Base-by-base conservation (phyloP, 2,329 filamentous ascomycete species). In the Xylariaceae sp. region DNA sequence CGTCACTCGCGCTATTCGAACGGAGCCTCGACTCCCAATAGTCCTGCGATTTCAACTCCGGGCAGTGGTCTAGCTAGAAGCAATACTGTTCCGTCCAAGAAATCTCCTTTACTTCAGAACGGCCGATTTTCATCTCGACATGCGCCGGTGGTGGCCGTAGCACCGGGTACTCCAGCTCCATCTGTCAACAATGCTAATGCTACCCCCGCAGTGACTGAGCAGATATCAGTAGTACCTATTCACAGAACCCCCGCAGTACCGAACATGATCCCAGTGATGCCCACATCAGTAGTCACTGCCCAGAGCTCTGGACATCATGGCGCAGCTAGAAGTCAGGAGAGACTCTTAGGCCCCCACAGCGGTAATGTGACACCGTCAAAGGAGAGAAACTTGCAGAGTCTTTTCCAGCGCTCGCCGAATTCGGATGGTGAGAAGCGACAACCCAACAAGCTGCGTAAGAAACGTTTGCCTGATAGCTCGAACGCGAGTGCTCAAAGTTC, bases 401-500 rank as follows among this genome's bases (percentile, higher is more conserved):
- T 95, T 44, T 88, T 95, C 69, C 82, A 88, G 68, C 82, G 87
- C 64, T 87, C 88, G 2, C 85, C 88, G 0, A 80, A 81, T 0
- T 80, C 77, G 30, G 82, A 84, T 48, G 81, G 78, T 44, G 87
- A 87, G 63, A 86, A 82, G 67, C 84, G 89, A 51, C 88, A 88
- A 71, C 90, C 92, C 0, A 97, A 96, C 69, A 96, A 97, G 74
- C 78, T 99, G 55, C 89, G 88, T 73, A 97, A 97, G 79, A 96
- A 90, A 74, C 82, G 87, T 63, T 78, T 89, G 57, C 87, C 89
- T 0, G 87, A 86, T 48, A 90, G 89, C 69, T 76, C 88, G 18
- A 92, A 91, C 66, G 88, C 87, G 17, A 97, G 93, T 71, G 92
- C 93, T 0, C 92, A 96, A 64, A 97, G 92, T 70, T 97, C 94